Percentiles rank a stretch among this genome's conserved stretches.
phyloP scores from a whole-genome alignment of 352 stramenopile species.

The Globisporangium echinulatum region DNA sequence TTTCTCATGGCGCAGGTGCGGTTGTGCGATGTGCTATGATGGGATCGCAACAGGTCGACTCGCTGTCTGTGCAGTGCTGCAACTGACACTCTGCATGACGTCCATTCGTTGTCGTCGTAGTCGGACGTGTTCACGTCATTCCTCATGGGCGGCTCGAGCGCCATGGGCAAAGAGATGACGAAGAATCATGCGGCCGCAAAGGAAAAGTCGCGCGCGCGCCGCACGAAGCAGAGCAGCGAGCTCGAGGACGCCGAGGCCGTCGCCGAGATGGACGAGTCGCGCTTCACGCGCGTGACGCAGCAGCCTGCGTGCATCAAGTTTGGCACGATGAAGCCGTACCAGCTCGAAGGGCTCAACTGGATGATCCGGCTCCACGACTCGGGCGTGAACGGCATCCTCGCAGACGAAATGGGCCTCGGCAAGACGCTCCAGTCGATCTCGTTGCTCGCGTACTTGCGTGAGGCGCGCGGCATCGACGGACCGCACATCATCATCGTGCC shows the following conservation, averaged over 20 bases:
- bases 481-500: constrained; percentile 98
- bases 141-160: constrained; percentile 75
- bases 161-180: constrained; percentile 74
- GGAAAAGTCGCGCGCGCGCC: constrained; percentile 37
- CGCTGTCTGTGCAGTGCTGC: too few relatives aligned
- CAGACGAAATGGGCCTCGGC: constrained; percentile 88
- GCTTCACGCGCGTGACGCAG: constrained; percentile 76
- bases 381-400: constrained; percentile 80
- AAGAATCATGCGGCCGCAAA: constrained; percentile 35
- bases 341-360: constrained; percentile 86
- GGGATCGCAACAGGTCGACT: too few relatives aligned
- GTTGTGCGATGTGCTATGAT: background rate
- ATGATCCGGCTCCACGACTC: constrained; percentile 93
- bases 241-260: constrained; percentile 61
- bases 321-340: constrained; percentile 86
- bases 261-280: constrained; percentile 74
- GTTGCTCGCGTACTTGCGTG: constrained; percentile 94
- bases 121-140: constrained; percentile 87
- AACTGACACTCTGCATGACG: too few relatives aligned
- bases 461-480: constrained; percentile 90
- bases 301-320: constrained; percentile 82
- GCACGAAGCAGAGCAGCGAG: constrained; percentile 52
- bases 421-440: constrained; percentile 98
- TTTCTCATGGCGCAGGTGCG: constrained; percentile 81
- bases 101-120: constrained; percentile 4